Percentiles rank a stretch among this genome's conserved stretches.
Conservation (phyloP, 2,329 filamentous ascomycete species). For the Phaeosphaeriaceae sp. region DNA sequence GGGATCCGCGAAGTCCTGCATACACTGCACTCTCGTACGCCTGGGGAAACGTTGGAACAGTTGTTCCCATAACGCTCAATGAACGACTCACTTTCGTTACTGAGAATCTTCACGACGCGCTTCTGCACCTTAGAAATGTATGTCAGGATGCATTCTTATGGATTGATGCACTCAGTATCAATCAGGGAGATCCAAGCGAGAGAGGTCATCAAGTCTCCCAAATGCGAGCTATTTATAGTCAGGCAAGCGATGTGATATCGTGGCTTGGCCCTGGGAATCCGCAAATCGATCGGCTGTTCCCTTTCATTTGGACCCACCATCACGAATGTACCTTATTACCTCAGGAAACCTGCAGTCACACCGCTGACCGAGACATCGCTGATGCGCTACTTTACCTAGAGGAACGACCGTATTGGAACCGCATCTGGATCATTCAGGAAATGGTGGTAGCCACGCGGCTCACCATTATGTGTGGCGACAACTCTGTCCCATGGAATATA, state of each 20-base stretch:
- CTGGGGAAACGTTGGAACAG: constrained; percentile 34
- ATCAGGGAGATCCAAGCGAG: constrained; percentile 25
- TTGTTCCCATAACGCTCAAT: constrained; percentile 5
- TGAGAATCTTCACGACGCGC: constrained; percentile 13
- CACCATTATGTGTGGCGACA: background rate
- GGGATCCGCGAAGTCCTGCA: background rate
- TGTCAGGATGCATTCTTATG: constrained; percentile 10
- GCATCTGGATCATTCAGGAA: constrained; percentile 9
- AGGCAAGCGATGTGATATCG: constrained; percentile 4
- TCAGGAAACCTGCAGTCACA: background rate
- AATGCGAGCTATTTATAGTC: constrained; percentile 25
- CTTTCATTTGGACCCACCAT: background rate
- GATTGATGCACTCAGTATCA: constrained; percentile 38
- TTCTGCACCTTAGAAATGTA: constrained; percentile 10
- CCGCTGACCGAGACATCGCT: background rate
- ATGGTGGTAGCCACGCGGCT: background rate
- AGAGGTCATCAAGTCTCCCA: constrained; percentile 18
- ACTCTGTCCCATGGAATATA: background rate
- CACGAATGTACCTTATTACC: background rate
- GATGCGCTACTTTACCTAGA: background rate
- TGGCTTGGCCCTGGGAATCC: constrained; percentile 21
- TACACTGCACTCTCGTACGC: constrained; percentile 43
- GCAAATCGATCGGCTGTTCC: background rate
- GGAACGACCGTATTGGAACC: background rate
- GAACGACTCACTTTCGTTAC: constrained; percentile 5